Conservation (phyloP, 257 asterid species). For the Anisodus acutangulus region DNA sequence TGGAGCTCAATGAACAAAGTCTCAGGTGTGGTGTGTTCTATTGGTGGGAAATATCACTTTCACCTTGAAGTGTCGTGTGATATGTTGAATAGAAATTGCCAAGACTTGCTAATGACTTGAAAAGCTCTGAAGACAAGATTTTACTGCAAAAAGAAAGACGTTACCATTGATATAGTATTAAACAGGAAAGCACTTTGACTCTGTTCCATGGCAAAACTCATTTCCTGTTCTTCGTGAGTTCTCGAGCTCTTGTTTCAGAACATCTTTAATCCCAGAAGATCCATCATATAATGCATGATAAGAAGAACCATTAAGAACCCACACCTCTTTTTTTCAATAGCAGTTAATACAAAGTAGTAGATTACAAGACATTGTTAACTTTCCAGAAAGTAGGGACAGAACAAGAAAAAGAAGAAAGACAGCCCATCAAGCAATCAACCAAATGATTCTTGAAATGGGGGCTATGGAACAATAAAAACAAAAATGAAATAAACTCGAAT, state of each 20-base stretch:
- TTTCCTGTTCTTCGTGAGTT: neutral
- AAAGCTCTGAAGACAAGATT: too few relatives aligned
- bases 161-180: too few relatives aligned
- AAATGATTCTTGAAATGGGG: too few relatives aligned
- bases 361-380: neutral
- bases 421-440: neutral
- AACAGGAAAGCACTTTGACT: too few relatives aligned
- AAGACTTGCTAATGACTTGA: too few relatives aligned
- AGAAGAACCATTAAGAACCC: neutral
- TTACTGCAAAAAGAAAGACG: too few relatives aligned
- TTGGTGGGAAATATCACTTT: neutral
- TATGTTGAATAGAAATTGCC: too few relatives aligned
- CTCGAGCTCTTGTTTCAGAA: neutral
- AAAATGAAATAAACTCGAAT: too few relatives aligned
- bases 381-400: neutral
- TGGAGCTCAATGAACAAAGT: neutral
- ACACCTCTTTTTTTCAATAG: neutral
- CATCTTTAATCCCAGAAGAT: neutral
- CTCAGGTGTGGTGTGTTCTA: neutral
- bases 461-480: too few relatives aligned
- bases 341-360: neutral
- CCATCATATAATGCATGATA: neutral
- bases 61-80: too few relatives aligned
- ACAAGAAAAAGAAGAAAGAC: too few relatives aligned
- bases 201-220: too few relatives aligned